phyloP scores from a whole-genome alignment of 768 basidiomycete genomes.

The Hypholoma sublateritium region DNA sequence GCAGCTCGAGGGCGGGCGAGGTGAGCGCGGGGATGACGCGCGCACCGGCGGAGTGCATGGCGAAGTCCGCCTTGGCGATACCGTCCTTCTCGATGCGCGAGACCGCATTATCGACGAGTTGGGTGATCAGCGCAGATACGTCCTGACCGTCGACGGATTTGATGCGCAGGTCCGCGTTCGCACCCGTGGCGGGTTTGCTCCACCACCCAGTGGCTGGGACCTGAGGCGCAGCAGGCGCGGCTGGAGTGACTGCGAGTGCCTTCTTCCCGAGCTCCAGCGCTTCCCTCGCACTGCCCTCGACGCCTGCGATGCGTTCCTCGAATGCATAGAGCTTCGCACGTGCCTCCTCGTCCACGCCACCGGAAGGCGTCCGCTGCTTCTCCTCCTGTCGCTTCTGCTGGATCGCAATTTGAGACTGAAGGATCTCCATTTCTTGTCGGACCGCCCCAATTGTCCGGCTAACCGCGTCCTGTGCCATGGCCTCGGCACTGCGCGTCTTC shows the following conservation, averaged over 20 bases:
- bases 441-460: slow-evolving; percentile 47
- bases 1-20: slow-evolving; percentile 71
- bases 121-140: slow-evolving; percentile 63
- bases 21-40: slow-evolving; percentile 82
- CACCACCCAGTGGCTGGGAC: slow-evolving; percentile 61
- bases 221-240: slow-evolving; percentile 15
- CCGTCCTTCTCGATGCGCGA: slow-evolving; percentile 68
- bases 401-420: slow-evolving; percentile 34
- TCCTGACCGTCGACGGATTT: slow-evolving; percentile 76
- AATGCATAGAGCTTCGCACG: slow-evolving; percentile 50
- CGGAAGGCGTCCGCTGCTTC: slow-evolving; percentile 12
- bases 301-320: slow-evolving; percentile 59
- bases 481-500: slow-evolving; percentile 47
- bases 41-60: slow-evolving; percentile 81
- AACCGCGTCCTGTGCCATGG: slow-evolving; percentile 48
- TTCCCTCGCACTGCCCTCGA: slow-evolving; percentile 69
- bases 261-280: slow-evolving; percentile 66
- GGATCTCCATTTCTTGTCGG: slow-evolving; percentile 53
- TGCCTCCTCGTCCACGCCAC: slow-evolving; percentile 53
- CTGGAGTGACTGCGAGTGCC: slow-evolving; percentile 26
- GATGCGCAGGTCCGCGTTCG: slow-evolving; percentile 56
- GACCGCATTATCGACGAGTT: slow-evolving; percentile 78
- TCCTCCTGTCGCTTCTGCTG: slow-evolving; percentile 28
- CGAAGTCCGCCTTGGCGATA: slow-evolving; percentile 83
- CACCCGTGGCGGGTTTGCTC: slow-evolving; percentile 55